Evolutionary conservation across 2,329 filamentous ascomycete genomes (phyloP), one percentile per base, ranked within the genome.

Genomic region (Aspergillus sp.): DNA sequence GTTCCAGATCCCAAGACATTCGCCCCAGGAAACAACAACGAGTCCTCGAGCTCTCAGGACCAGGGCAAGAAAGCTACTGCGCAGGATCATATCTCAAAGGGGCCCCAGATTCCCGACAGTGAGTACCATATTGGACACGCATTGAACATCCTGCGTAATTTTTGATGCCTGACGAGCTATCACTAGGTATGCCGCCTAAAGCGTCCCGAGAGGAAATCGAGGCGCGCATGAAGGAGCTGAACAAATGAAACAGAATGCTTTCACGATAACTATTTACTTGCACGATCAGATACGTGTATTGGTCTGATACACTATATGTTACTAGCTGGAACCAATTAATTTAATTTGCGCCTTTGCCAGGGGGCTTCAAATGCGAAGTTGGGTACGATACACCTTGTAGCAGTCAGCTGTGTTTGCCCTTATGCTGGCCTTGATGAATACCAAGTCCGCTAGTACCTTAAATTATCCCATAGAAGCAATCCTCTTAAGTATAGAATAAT

Each of bases 141-240:
- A 19, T 19, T 6, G 35, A 15, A 37, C 27, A 7, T 4, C 6
- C 35, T 37, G 14, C 7, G 15, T 37, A 37, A 14, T 37, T n/a
- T 37, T n/a, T 21, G 11, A 19, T n/a, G 17, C 17, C 23, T 55
- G 47, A 54, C n/a, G 31, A 31, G 5, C 7, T 17, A 27, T 37
- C 35, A 6, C 15, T 59, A 77, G 76, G 74, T 15, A 72, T 77
- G 68, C 75, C 76, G 35, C 71, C 73, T n/a, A 74, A 74, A 59
- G 72, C 69, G 23, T 71, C 82, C 58, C 89, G 88, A 75, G 87
- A 89, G 71, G 88, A 91, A 68, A 83, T 88, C 54, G 78, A 82
- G 67, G 85, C 82, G 12, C 86, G 84, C 72, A 86, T 85, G 60
- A 78, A 86, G 70, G 84, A 84, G 67, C 66, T 91, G 73, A 90